Evolutionary conservation across 2,329 filamentous ascomycete species (phyloP).

Genomic region (Huntiella savannae): DNA sequence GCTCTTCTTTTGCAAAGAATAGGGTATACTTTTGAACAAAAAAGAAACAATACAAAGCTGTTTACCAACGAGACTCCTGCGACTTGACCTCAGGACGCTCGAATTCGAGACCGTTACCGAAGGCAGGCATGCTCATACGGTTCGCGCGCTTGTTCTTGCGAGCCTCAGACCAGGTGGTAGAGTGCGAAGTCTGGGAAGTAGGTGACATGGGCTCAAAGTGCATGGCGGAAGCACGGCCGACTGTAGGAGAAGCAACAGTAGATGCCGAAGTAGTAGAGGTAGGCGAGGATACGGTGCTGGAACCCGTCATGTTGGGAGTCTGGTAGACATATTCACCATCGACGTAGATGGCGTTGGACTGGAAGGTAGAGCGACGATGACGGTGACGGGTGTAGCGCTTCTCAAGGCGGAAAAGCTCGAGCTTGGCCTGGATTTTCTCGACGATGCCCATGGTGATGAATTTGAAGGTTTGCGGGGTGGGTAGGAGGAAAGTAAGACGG

Average conservation of each 20-base stretch:
- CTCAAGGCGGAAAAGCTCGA: constrained; percentile 88
- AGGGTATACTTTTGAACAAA: neutral
- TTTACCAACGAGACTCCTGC: neutral
- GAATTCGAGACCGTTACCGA: constrained; percentile 3
- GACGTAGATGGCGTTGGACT: constrained; percentile 76
- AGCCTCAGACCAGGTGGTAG: neutral
- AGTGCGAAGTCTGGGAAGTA: constrained; percentile 1
- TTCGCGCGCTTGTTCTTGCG: constrained; percentile 3
- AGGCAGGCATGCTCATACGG: constrained; percentile 9
- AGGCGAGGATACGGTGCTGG: constrained; percentile 19
- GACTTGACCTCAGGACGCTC: constrained; percentile 1
- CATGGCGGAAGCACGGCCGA: neutral
- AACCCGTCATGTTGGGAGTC: constrained; percentile 38
- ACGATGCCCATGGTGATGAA: constrained; percentile 29
- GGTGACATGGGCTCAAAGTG: constrained; percentile 7
- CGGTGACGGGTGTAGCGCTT: constrained; percentile 86
- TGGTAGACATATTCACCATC: constrained; percentile 89
- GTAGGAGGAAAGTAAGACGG: neutral
- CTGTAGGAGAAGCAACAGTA: neutral
- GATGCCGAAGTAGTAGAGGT: neutral
- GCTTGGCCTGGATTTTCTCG: constrained; percentile 44
- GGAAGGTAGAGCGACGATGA: constrained; percentile 69
- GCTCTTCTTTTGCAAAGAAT: no score
- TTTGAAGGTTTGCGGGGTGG: neutral
- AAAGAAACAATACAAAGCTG: neutral